A percentile compares a stretch with the other conserved stretches of the same genome.
Evolutionary conservation across 345 rosid genomes (phyloP).

Genomic region (Reutealis trisperma): DNA sequence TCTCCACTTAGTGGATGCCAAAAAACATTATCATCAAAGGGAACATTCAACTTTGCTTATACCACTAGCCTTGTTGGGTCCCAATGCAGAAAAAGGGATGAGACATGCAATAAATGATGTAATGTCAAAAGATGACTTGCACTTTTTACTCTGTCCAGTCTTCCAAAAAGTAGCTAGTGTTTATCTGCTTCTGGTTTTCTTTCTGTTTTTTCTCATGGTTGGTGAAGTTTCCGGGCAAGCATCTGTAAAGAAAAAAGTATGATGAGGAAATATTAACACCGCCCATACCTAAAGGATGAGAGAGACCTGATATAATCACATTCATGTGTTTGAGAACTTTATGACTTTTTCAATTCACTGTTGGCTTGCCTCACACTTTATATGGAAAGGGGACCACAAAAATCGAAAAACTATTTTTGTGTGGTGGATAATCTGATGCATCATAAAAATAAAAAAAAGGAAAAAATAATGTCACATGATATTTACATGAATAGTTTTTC

Average conservation of each 20-base stretch:
- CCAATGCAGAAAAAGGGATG: neutral
- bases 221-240: constrained; percentile 9
- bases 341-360: neutral
- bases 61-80: neutral
- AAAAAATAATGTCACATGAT: neutral
- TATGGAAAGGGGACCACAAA: neutral
- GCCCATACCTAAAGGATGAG: constrained; percentile 12
- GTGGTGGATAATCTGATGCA: neutral
- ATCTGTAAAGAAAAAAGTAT: neutral
- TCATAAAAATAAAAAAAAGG: neutral
- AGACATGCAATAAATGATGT: constrained; percentile 15
- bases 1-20: constrained; percentile 11
- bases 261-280: constrained; percentile 16
- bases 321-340: constrained; percentile 3
- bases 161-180: constrained; percentile 8
- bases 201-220: constrained; percentile 13
- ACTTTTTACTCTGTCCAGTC: constrained; percentile 14
- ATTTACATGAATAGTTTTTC: constrained; percentile 3
- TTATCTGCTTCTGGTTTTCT: constrained; percentile 1
- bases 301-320: neutral
- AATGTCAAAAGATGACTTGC: constrained; percentile 1
- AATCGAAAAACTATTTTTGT: neutral
- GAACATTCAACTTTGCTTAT: neutral
- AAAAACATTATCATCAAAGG: constrained; percentile 1
- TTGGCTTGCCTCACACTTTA: neutral